Conservation (phyloP, 1,284 basidiomycete genomes). For the Leccinum subrobustum region DNA sequence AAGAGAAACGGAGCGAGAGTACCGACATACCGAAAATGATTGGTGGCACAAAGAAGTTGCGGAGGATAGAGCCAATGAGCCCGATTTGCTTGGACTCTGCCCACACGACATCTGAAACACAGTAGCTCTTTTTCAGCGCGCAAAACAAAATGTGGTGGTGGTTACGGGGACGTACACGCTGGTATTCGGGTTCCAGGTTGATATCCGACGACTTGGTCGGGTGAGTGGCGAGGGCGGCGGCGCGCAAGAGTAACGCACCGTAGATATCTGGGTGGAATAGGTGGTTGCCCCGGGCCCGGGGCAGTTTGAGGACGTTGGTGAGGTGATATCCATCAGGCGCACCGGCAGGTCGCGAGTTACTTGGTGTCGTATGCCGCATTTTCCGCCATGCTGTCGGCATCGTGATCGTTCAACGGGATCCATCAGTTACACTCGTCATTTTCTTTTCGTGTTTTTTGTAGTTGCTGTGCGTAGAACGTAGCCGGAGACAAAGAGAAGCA, state of each 20-base stretch:
- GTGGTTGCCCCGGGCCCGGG: conserved; percentile 63
- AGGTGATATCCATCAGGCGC: conserved; percentile 44
- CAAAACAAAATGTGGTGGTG: background rate
- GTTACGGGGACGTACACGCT: conserved; percentile 46
- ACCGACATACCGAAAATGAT: conserved; percentile 62
- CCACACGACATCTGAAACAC: conserved; percentile 58
- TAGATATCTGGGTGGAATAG: conserved; percentile 64
- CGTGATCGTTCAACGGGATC: no score
- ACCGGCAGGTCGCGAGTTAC: conserved; percentile 14
- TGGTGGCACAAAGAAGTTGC: conserved; percentile 74
- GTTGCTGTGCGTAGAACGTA: no score
- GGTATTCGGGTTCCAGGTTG: conserved; percentile 71
- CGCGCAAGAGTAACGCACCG: conserved; percentile 38
- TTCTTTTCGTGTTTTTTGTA: no score
- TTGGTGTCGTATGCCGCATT: conserved; percentile 5
- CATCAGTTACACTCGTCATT: no score
- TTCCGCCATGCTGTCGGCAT: no score
- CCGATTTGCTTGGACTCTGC: conserved; percentile 63
- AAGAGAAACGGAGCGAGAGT: no score
- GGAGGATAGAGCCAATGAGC: conserved; percentile 69
- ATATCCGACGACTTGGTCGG: conserved; percentile 69
- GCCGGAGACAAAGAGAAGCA: no score
- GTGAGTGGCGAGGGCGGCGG: background rate
- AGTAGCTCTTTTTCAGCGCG: background rate
- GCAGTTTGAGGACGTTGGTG: conserved; percentile 54